Percentiles rank a stretch among this genome's conserved stretches.
Evolutionary conservation across 257 asterid genomes (phyloP).

Genomic region (Rhazya stricta): DNA sequence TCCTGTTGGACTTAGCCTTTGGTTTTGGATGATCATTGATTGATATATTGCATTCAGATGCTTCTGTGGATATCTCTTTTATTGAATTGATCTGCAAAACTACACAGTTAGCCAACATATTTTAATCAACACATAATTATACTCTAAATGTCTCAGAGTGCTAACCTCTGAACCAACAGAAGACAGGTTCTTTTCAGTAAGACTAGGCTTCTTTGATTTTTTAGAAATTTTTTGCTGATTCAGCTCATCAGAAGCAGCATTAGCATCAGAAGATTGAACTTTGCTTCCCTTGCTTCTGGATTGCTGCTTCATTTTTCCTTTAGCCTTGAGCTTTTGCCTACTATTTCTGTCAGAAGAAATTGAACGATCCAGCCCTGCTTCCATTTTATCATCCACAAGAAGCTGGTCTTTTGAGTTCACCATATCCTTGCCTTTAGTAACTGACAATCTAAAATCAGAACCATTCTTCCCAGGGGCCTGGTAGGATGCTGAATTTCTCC

Average conservation of each 20-base stretch:
- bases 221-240: conserved; percentile 29
- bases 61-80: conserved; percentile 30
- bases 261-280: conserved; percentile 28
- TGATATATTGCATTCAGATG: conserved; percentile 22
- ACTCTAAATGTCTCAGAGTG: conserved; percentile 18
- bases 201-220: conserved; percentile 32
- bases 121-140: conserved; percentile 17
- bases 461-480: conserved; percentile 27
- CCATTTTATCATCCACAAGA: conserved; percentile 26
- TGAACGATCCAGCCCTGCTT: conserved; percentile 15
- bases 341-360: conserved; percentile 19
- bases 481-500: conserved; percentile 32
- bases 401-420: conserved; percentile 28
- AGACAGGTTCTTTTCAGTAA: conserved; percentile 31
- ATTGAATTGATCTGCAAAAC: conserved; percentile 40
- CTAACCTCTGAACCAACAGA: conserved; percentile 42
- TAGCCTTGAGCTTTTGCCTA: conserved; percentile 26
- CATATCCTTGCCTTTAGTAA: conserved; percentile 22
- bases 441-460: conserved; percentile 30
- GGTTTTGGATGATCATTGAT: conserved; percentile 28
- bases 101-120: conserved; percentile 27
- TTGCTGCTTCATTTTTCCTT: conserved; percentile 39
- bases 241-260: conserved; percentile 32
- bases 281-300: conserved; percentile 43
- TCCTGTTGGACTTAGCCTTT: conserved; percentile 33